Evolutionary conservation across 2,329 filamentous ascomycete genomes (phyloP).

Genomic region (Gyromitra esculenta): DNA sequence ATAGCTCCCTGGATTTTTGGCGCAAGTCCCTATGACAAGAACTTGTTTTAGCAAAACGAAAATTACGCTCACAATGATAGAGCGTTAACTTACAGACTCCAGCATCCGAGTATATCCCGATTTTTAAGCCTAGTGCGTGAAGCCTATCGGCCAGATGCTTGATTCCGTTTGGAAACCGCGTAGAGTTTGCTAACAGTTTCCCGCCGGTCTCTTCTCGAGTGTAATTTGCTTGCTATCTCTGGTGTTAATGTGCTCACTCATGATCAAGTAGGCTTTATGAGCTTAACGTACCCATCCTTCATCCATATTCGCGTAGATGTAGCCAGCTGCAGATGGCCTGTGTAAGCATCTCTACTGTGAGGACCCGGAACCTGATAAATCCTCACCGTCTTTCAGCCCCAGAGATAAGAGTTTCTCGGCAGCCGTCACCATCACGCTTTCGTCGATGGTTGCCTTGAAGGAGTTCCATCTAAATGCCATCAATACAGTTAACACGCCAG

Average conservation of each 20-base stretch:
- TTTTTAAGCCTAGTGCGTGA: conserved; percentile 49
- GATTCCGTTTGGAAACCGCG: conserved; percentile 53
- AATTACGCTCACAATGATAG: background rate
- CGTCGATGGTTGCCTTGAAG: conserved; percentile 65
- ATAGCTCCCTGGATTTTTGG: conserved; percentile 56
- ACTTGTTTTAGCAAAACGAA: conserved; percentile 23
- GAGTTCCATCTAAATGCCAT: conserved; percentile 63
- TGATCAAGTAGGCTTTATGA: background rate
- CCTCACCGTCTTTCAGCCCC: conserved; percentile 63
- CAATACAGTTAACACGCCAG: background rate
- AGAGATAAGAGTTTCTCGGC: conserved; percentile 64
- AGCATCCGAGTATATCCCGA: conserved; percentile 57
- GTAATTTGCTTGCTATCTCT: conserved; percentile 57
- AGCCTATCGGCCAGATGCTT: conserved; percentile 52
- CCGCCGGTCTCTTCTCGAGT: conserved; percentile 53
- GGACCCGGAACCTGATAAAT: background rate
- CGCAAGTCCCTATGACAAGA: conserved; percentile 21
- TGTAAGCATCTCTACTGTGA: background rate
- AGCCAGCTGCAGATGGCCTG: conserved; percentile 62
- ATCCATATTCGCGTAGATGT: conserved; percentile 67
- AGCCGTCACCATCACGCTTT: conserved; percentile 63
- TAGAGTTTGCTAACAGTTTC: conserved; percentile 41
- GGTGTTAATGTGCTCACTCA: conserved; percentile 40
- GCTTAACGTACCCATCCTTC: conserved; percentile 13
- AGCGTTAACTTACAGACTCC: conserved; percentile 39